phyloP scores from a whole-genome alignment of 1,284 basidiomycete genomes.

The Anthracocystis panici-leucophaei region DNA sequence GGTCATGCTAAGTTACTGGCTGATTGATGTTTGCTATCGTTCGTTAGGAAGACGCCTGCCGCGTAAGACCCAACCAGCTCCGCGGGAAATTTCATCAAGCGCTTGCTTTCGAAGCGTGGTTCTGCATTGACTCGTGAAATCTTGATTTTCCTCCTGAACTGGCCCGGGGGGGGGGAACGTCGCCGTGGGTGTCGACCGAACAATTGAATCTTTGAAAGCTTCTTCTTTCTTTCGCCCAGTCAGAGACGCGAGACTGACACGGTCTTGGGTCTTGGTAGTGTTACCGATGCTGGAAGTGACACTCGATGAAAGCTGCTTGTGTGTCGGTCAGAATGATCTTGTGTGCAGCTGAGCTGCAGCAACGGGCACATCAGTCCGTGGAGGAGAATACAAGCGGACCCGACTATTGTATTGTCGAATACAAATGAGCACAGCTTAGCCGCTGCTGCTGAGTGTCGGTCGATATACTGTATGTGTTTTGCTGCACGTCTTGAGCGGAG shows the following conservation, averaged over 20 bases:
- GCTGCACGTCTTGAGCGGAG: conserved; percentile 5
- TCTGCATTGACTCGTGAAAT: not conserved
- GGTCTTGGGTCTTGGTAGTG: not conserved
- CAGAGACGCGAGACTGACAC: too few relatives aligned
- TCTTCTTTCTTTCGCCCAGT: too few relatives aligned
- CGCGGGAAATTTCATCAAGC: not conserved
- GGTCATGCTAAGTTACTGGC: too few relatives aligned
- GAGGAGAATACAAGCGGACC: not conserved
- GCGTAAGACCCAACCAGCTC: not conserved
- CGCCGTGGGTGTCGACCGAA: not conserved
- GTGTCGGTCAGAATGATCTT: conserved; percentile 1
- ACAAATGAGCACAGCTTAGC: not conserved
- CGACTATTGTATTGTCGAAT: not conserved
- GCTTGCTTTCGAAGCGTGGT: too few relatives aligned
- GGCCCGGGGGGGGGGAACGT: too few relatives aligned
- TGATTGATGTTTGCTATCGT: not conserved
- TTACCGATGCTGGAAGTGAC: not conserved
- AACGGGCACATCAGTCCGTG: conserved; percentile 8
- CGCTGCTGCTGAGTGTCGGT: too few relatives aligned
- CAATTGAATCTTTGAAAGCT: too few relatives aligned
- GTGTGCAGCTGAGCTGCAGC: conserved; percentile 10
- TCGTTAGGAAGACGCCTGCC: not conserved
- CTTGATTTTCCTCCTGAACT: not conserved
- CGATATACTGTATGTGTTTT: too few relatives aligned
- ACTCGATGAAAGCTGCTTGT: not conserved